Base-by-base conservation (phyloP, 129 eudicot genomes). In the Silybum marianum region DNA sequence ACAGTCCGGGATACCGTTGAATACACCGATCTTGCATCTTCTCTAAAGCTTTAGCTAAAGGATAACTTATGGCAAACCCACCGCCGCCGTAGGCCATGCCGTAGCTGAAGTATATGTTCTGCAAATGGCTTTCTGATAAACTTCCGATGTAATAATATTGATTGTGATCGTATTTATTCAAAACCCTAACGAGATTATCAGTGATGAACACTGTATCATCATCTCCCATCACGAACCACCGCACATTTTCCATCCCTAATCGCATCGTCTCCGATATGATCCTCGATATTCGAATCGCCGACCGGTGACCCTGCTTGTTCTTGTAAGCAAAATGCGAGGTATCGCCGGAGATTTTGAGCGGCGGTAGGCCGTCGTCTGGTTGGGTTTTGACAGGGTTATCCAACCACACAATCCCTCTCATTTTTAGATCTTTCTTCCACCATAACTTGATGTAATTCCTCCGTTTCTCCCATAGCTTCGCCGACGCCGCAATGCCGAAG, bases 41-140 rank as follows among this genome's bases (percentile, higher is more conserved):
- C 81, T 74, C 92, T 18, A 95, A 76, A 23, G 98, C 98, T 65
- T 86, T 90, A 14, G 98, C 98, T 73, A 95, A 86, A 3, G 99
- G 97, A 22, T 91, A 93, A 70, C 98, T 95, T 32, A 95, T 95
- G 0, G 99, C 99, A 44, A 95, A 95, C 13, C 99, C 99, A 1
- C 99, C 98, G 3, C 99, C 99, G 0, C 99, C 99, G 63, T 90
- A 95, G 4, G 99, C 99, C 99, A 95, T 95, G 1, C 92, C 90
- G 72, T 92, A 95, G 1, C 93, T 88, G 69, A 95, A 95, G 67
- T 89, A 91, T 36, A 92, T 92, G 77, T 95, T 95, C 92, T 95
- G 99, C 85, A 92, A 79, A 86, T 95, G 98, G 76, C 95, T 89
- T 82, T 95, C 99, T 2, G 92, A 87, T 65, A 83, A 89, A 22